Base-by-base conservation (phyloP, 345 rosid species). In the Luvunga scandens region DNA sequence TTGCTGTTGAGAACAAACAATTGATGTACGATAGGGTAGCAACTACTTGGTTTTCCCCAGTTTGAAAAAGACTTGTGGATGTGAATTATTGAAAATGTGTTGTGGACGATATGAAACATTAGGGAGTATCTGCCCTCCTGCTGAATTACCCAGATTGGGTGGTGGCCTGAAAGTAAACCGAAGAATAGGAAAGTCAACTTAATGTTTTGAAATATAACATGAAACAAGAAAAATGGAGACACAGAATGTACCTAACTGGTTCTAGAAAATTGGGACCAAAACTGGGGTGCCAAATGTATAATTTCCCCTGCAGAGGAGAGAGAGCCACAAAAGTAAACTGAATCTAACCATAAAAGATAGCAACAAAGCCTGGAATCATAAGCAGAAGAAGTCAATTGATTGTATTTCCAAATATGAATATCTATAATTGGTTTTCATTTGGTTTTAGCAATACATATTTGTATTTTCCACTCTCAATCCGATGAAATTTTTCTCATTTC, bases 21-120 rank as follows among this genome's bases (percentile, higher is more conserved):
- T 77, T 85, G 92, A 73, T 81, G 89, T 70, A 77, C 68, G 80
- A 74, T 45, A 50, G 85, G 81, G 85, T 79, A 61, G 77, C 83
- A 79, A 64, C 72, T 77, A 78, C 89, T 33, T 76, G 84, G 61
- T 83, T 88, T n/a, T 78, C 82, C 79, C 83, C 84, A 73, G 48
- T 87, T 84, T 42, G 87, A 68, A 85, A n/a, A 82, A 78, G 80
- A 84, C 76, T 74, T 75, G 92, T 48, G 87, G 81, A 50, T 85
- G 89, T 77, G 86, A 81, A 79, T 83, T 84, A 74, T 75, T 59
- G 18, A 88, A 79, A 34, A 72, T 57, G 66, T 87, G 90, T 77
- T 84, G 95, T 81, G 67, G 70, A 79, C 84, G 82, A 82, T 85
- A 85, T 77, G 93, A 74, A 78, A 82, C 78, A 61, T 85, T 81